Conservation (phyloP, 2,329 filamentous ascomycete species). For the Botrytis tulipae region DNA sequence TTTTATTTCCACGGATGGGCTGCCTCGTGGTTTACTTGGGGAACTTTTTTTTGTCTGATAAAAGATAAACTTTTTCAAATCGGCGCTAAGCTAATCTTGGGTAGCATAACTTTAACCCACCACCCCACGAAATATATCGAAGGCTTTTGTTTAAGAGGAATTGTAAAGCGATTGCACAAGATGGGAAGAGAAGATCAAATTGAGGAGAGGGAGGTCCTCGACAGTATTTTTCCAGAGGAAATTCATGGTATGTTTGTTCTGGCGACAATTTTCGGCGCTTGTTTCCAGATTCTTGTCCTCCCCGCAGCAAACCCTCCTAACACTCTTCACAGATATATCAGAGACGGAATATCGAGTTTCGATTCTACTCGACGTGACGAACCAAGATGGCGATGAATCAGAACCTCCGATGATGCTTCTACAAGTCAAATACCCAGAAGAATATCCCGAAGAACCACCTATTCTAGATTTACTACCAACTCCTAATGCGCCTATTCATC, state of each 20-base stretch:
- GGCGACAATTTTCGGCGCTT: not conserved
- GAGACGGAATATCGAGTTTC: conserved; percentile 86
- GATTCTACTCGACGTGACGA: conserved; percentile 75
- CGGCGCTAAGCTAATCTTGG: conserved; percentile 30
- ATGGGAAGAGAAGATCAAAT: conserved; percentile 83
- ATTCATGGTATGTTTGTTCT: conserved; percentile 67
- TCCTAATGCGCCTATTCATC: conserved; percentile 66
- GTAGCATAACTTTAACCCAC: conserved; percentile 17
- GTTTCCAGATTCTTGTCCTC: not conserved
- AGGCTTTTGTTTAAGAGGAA: not conserved
- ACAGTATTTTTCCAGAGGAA: conserved; percentile 97
- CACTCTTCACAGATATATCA: conserved; percentile 66
- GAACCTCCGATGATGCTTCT: conserved; percentile 74
- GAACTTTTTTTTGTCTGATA: conserved; percentile 25
- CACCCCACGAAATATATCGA: conserved; percentile 12
- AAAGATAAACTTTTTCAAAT: conserved; percentile 23
- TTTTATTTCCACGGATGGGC: conserved; percentile 1
- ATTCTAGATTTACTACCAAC: conserved; percentile 75
- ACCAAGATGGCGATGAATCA: conserved; percentile 59
- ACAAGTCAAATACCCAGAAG: conserved; percentile 82
- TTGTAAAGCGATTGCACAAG: conserved; percentile 28
- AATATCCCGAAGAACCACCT: conserved; percentile 86
- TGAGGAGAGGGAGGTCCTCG: conserved; percentile 95
- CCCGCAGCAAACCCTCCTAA: conserved; percentile 11
- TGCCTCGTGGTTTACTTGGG: conserved; percentile 10